Evolutionary conservation across 106 monocot genomes (phyloP).

Genomic region (Dendrobium huoshanense): DNA sequence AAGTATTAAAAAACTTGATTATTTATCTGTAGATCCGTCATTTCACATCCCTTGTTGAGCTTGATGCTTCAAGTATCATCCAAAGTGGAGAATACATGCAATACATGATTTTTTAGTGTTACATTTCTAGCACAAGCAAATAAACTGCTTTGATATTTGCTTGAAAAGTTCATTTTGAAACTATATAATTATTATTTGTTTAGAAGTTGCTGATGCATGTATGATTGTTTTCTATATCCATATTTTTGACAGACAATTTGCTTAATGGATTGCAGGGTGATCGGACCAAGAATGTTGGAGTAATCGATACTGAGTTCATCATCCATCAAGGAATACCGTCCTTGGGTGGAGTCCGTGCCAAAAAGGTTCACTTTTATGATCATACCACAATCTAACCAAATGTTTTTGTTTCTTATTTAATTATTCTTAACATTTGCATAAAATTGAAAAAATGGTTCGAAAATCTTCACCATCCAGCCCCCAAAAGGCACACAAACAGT

Average conservation of each 20-base stretch:
- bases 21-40: not conserved
- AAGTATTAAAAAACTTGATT: not conserved
- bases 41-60: not conserved
- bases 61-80: not conserved
- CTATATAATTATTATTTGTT: not conserved
- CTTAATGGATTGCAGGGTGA: constrained; percentile 58
- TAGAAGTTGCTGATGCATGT: not conserved
- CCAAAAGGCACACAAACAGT: not conserved
- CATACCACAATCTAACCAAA: not conserved
- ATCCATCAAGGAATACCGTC: constrained; percentile 69
- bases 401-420: not conserved
- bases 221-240: not conserved
- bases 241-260: constrained; percentile 1
- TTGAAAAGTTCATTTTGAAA: not conserved
- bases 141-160: not conserved
- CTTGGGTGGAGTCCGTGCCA: constrained; percentile 42
- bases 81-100: not conserved
- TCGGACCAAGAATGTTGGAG: constrained; percentile 68
- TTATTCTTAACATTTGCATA: not conserved
- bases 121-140: not conserved
- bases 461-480: not conserved
- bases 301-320: constrained; percentile 57
- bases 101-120: not conserved
- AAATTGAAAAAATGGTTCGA: not conserved
- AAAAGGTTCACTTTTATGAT: constrained; percentile 23